A percentile compares a stretch with the other conserved stretches of the same genome.
These are phyloP conservation scores for Rhododendron mucronatum DNA, from an alignment of 148 eudicot genomes.

Conservation along the genomic window DNA sequence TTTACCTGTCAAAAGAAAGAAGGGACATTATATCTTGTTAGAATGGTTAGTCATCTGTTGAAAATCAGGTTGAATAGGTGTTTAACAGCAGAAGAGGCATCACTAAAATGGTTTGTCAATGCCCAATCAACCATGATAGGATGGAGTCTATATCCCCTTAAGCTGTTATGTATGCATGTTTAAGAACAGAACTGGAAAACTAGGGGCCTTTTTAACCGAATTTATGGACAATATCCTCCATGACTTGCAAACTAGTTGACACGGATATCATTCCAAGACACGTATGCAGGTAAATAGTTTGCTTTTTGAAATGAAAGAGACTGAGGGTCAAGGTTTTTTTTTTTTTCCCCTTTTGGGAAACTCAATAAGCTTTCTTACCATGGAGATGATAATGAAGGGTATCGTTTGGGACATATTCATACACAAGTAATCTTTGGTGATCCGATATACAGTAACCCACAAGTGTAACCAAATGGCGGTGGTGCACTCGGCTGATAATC, in stretches of 20 bases:
- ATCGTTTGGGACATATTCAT: slow-evolving; percentile 79
- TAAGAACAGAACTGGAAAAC: not conserved
- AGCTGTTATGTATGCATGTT: not conserved
- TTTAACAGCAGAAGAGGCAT: not conserved
- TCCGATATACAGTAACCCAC: slow-evolving; percentile 94
- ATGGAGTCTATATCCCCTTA: not conserved
- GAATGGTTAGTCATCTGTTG: not conserved
- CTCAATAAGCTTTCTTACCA: slow-evolving; percentile 41
- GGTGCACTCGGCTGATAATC: slow-evolving; percentile 91
- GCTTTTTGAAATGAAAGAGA: not conserved
- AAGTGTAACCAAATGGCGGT: slow-evolving; percentile 88
- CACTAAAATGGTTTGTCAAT: not conserved
- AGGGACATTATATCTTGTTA: not conserved
- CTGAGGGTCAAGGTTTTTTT: not conserved
- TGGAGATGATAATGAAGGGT: slow-evolving; percentile 89
- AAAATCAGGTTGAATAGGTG: not conserved
- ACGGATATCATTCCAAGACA: not conserved
- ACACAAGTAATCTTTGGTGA: slow-evolving; percentile 75
- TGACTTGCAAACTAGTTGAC: not conserved
- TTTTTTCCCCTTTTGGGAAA: not conserved
- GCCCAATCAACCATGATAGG: not conserved
- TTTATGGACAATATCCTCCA: not conserved
- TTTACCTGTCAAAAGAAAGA: slow-evolving; percentile 40
- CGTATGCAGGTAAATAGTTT: not conserved
- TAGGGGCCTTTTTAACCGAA: not conserved